Evolutionary conservation across 2,329 filamentous ascomycete species (phyloP), one percentile per base, ranked within the genome.

Genomic region (Shiraia bambusicola): DNA sequence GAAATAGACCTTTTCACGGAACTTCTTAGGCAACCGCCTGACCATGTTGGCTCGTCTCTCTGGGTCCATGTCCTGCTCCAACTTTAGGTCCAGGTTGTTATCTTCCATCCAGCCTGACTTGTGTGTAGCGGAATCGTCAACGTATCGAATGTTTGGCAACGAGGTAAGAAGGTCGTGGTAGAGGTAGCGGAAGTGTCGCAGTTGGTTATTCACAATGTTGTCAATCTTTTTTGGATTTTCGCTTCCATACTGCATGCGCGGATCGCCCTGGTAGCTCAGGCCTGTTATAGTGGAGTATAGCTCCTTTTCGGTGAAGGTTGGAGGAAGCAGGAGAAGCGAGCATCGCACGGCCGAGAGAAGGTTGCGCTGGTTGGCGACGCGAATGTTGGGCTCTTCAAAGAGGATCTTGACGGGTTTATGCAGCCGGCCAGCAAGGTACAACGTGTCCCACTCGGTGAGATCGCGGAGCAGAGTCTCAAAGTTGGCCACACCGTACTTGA

Each of bases 361-460:
- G 66, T 98, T 98, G 68, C 94, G 86, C 69, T 98, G 93, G 69
- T 98, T 97, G 4, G 92, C 89, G 24, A 97, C 81, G 24, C 93
- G 88, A 28, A 98, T 90, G 35, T 84, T 84, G 1, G 93, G 88
- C 61, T 98, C 88, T 66, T 98, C 93, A 36, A 91, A 86, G 13
- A 98, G 79, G 54, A 98, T 97, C 74, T 98, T 97, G 69, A 95
- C 93, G 1, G 93, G 93, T 67, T 98, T 98, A 52, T 98, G 93
- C 37, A 98, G 78, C 25, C 93, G 87, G 3, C 93, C 93, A 5
- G 94, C 93, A n/a, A 98, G 80, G 69, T 98, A 98, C 17, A 98
- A 76, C 0, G 89, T 95, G 49, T 95, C 84, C 93, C 93, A 98
- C 44, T 90, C 83, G 22, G 83, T 86, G 16, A 98, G 79, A 65